phyloP scores from a whole-genome alignment of 148 eudicot species.

The Silene conica region DNA sequence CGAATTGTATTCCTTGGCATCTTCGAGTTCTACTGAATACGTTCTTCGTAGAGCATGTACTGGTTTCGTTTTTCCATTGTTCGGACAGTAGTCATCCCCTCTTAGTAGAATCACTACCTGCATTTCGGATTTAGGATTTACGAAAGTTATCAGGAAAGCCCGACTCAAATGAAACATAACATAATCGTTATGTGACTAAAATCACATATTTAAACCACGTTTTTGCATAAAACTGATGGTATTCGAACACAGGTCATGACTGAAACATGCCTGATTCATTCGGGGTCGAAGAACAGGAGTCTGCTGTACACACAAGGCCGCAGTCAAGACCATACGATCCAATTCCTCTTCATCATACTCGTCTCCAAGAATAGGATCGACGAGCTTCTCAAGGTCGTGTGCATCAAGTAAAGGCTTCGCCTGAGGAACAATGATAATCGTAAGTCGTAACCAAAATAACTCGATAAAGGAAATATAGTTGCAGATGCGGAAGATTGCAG shows the following conservation, averaged over 20 bases:
- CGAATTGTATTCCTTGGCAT: constrained; percentile 68
- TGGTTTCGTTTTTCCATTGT: constrained; percentile 19
- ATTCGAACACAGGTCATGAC: too few relatives aligned
- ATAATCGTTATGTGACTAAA: too few relatives aligned
- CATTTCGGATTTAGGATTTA: constrained; percentile 14
- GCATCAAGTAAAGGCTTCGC: constrained; percentile 73
- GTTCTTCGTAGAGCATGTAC: constrained; percentile 41
- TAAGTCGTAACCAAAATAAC: not conserved
- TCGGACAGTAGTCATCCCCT: constrained; percentile 31
- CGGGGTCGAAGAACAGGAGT: constrained; percentile 61
- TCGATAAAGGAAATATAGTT: not conserved
- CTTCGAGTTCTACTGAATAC: constrained; percentile 64
- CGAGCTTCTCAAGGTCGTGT: constrained; percentile 42
- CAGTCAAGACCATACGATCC: constrained; percentile 59
- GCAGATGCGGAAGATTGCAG: not conserved
- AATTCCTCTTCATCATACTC: constrained; percentile 51
- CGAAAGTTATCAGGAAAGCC: too few relatives aligned
- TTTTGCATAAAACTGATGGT: too few relatives aligned
- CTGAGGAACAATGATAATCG: constrained; percentile 24
- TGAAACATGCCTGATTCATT: constrained; percentile 11
- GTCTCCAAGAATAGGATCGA: constrained; percentile 58
- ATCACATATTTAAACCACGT: too few relatives aligned
- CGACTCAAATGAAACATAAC: too few relatives aligned
- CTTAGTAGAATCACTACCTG: constrained; percentile 54
- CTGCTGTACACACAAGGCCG: constrained; percentile 61